Conservation (phyloP, 352 stramenopile species). For the Pythium angustatum region DNA sequence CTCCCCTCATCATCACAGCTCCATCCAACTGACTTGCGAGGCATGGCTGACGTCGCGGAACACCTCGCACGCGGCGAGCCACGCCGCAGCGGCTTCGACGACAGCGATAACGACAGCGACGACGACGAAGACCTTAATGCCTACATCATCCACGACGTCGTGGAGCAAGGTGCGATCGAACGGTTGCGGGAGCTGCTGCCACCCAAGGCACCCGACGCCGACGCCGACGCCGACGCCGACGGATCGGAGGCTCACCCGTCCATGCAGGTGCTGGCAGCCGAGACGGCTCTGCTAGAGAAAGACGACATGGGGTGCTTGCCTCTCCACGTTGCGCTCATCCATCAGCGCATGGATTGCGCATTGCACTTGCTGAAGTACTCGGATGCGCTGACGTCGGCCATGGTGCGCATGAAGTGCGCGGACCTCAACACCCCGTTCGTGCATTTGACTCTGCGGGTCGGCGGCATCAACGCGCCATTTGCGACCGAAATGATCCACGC, state of each 20-base stretch:
- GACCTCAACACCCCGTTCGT: slow-evolving; percentile 66
- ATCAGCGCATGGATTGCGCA: slow-evolving; percentile 46
- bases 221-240: background rate
- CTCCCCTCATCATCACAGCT: background rate
- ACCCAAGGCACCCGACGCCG: slow-evolving; percentile 4
- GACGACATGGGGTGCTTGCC: slow-evolving; percentile 86
- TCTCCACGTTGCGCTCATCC: slow-evolving; percentile 69
- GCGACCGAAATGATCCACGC: slow-evolving; percentile 42
- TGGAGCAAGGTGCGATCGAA: slow-evolving; percentile 52
- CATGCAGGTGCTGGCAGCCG: slow-evolving; percentile 46
- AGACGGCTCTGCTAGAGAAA: slow-evolving; percentile 69
- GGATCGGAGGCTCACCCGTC: slow-evolving; percentile 16
- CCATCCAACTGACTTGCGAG: background rate
- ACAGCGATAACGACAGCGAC: slow-evolving; percentile 43
- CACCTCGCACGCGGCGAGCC: background rate
- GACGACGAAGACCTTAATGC: slow-evolving; percentile 40
- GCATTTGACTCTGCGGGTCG: slow-evolving; percentile 67
- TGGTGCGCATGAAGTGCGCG: slow-evolving; percentile 64
- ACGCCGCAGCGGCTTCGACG: slow-evolving; percentile 11
- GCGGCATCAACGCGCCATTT: slow-evolving; percentile 57
- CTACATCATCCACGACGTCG: slow-evolving; percentile 64
- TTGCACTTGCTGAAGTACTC: slow-evolving; percentile 66
- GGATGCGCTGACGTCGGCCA: slow-evolving; percentile 60
- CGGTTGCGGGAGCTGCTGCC: slow-evolving; percentile 53
- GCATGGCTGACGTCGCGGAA: background rate